These are phyloP conservation scores for Penicillium sp. DNA, from an alignment of 2,329 filamentous ascomycete genomes.

Conservation along the genomic window DNA sequence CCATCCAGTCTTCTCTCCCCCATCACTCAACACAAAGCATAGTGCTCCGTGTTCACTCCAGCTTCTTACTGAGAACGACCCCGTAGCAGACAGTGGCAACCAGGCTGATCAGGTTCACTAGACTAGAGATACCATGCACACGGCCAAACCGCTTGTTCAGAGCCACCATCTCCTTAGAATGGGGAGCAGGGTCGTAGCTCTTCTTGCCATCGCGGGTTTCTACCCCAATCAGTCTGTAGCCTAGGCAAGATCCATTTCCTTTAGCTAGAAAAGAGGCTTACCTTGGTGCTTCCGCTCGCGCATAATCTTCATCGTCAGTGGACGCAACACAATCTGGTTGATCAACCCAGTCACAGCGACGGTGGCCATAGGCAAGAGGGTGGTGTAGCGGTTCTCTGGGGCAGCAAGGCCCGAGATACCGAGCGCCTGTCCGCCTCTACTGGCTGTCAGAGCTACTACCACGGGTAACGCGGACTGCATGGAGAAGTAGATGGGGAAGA, in stretches of 20 bases:
- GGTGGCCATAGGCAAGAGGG: slow-evolving; percentile 65
- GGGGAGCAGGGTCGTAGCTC: slow-evolving; percentile 72
- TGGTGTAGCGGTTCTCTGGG: slow-evolving; percentile 60
- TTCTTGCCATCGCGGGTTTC: slow-evolving; percentile 88
- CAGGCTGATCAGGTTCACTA: slow-evolving; percentile 72
- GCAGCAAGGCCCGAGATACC: slow-evolving; percentile 42
- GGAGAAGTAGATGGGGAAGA: slow-evolving; percentile 80
- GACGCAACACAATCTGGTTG: slow-evolving; percentile 71
- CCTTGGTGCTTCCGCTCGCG: slow-evolving; percentile 74
- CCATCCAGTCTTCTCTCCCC: no score
- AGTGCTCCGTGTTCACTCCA: slow-evolving; percentile 37
- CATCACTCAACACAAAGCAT: no score
- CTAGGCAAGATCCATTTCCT: not conserved
- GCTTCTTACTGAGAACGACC: slow-evolving; percentile 63
- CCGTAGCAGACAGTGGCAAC: slow-evolving; percentile 74
- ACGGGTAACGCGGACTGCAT: slow-evolving; percentile 75
- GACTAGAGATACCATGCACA: slow-evolving; percentile 76
- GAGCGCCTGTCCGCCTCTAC: slow-evolving; percentile 49
- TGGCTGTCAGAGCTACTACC: slow-evolving; percentile 75
- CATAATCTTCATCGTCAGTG: slow-evolving; percentile 72
- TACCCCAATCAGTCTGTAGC: slow-evolving; percentile 24
- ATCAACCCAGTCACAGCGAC: slow-evolving; percentile 68
- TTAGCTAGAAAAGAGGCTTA: slow-evolving; percentile 40
- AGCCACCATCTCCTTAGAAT: slow-evolving; percentile 77
- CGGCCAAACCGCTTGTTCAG: slow-evolving; percentile 76